Evolutionary conservation across 1,284 basidiomycete species (phyloP).

Genomic region (Microbotryum violaceum): DNA sequence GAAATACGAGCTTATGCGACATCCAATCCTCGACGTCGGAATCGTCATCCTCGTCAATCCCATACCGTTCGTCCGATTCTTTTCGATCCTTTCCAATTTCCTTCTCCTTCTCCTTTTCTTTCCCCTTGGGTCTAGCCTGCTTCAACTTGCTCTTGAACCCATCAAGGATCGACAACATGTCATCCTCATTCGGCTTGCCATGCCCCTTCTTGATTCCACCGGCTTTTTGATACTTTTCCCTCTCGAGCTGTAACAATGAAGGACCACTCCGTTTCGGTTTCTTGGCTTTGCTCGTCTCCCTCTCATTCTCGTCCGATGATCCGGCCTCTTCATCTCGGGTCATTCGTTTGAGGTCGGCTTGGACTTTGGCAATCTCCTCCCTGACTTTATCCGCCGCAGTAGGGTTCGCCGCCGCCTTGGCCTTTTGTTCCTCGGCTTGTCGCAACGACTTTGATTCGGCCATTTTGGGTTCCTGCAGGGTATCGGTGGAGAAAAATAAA

Average conservation of each 20-base stretch:
- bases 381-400: conserved; percentile 54
- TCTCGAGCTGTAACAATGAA: conserved; percentile 34
- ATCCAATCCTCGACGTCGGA: conserved; percentile 28
- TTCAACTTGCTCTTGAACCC: conserved; percentile 30
- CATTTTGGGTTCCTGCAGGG: conserved; percentile 5
- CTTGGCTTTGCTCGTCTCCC: not conserved
- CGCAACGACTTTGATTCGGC: not conserved
- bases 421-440: conserved; percentile 48
- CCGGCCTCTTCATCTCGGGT: not conserved
- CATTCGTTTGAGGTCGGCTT: conserved; percentile 58
- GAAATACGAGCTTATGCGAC: conserved; percentile 32
- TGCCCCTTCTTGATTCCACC: conserved; percentile 18
- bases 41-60: conserved; percentile 22
- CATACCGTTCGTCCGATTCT: conserved; percentile 4
- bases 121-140: conserved; percentile 22
- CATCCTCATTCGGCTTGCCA: conserved; percentile 25
- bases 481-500: no score
- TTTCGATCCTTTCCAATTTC: conserved; percentile 13
- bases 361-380: conserved; percentile 76
- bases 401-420: conserved; percentile 47
- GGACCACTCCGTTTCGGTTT: conserved; percentile 29
- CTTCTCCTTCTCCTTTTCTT: conserved; percentile 8
- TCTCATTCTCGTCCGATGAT: conserved; percentile 12
- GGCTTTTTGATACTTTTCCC: conserved; percentile 30
- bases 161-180: conserved; percentile 21